Evolutionary conservation across 1,284 basidiomycete species (phyloP).

Genomic region (Ceratobasidium sp.): DNA sequence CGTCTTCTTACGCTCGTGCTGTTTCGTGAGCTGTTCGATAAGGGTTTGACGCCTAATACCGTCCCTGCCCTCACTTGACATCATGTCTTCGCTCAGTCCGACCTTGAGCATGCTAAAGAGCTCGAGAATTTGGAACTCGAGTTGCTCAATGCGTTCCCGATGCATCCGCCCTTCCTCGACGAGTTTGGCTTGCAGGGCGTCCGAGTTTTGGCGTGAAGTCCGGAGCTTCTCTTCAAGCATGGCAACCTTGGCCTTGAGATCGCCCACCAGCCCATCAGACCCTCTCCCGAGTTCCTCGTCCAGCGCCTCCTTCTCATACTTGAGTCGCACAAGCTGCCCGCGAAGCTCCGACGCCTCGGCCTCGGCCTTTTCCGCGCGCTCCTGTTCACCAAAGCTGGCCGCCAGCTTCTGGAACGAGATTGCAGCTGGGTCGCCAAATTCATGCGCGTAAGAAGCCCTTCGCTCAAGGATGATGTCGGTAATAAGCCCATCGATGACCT

Average conservation of each 20-base stretch:
- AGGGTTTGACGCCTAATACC: slow-evolving; percentile 79
- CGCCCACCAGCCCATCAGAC: slow-evolving; percentile 82
- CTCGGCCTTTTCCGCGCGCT: slow-evolving; percentile 79
- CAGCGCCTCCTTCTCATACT: slow-evolving; percentile 75
- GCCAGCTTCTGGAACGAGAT: slow-evolving; percentile 90
- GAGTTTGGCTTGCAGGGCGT: slow-evolving; percentile 77
- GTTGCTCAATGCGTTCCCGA: slow-evolving; percentile 85
- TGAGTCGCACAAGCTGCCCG: slow-evolving; percentile 65
- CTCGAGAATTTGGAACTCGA: slow-evolving; percentile 93
- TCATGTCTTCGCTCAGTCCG: slow-evolving; percentile 56
- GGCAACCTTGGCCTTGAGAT: slow-evolving; percentile 75
- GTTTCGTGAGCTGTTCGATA: slow-evolving; percentile 79
- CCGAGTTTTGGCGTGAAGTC: slow-evolving; percentile 78
- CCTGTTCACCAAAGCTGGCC: slow-evolving; percentile 90
- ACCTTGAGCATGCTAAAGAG: slow-evolving; percentile 90
- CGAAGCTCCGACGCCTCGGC: slow-evolving; percentile 77
- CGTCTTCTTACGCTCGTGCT: slow-evolving; percentile 84
- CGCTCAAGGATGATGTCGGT: slow-evolving; percentile 94
- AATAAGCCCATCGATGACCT: slow-evolving; percentile 91
- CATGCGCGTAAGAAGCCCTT: slow-evolving; percentile 69
- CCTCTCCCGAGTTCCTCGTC: slow-evolving; percentile 83
- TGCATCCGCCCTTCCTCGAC: slow-evolving; percentile 82
- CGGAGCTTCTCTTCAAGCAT: slow-evolving; percentile 82
- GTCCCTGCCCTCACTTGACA: slow-evolving; percentile 39
- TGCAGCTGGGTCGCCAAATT: slow-evolving; percentile 85